Conservation (phyloP, 345 rosid species). For the Triadica sebifera region DNA sequence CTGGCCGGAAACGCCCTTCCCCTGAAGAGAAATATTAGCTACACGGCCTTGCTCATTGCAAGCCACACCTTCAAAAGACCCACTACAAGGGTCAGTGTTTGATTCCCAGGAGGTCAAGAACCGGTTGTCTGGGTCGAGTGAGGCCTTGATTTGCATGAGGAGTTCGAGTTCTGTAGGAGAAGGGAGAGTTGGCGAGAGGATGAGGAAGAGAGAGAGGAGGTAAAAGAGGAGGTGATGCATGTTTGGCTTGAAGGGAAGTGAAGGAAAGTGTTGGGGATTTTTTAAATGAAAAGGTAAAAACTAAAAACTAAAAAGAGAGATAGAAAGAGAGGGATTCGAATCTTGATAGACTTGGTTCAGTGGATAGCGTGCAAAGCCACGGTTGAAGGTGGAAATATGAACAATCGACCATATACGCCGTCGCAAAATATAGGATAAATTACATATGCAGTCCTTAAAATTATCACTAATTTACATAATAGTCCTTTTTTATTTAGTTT, state of each 20-base stretch:
- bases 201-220: conserved; percentile 31
- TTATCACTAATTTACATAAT: no score
- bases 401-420: neutral
- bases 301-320: no score
- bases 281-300: neutral
- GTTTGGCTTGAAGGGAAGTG: conserved; percentile 44
- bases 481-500: no score
- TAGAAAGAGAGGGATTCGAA: neutral
- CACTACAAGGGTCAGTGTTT: conserved; percentile 53
- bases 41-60: conserved; percentile 70
- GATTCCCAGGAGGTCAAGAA: conserved; percentile 72
- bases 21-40: conserved; percentile 84
- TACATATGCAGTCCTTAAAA: no score
- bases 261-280: conserved; percentile 15
- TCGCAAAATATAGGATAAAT: no score
- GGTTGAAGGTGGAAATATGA: neutral
- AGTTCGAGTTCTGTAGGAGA: conserved; percentile 52
- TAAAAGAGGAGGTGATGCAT: conserved; percentile 35
- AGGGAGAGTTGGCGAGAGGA: conserved; percentile 36
- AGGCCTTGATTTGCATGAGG: conserved; percentile 72
- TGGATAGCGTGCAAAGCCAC: neutral
- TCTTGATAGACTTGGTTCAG: neutral
- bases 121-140: conserved; percentile 71
- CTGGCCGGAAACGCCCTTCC: conserved; percentile 75
- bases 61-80: conserved; percentile 77